Conservation (phyloP, 202 grass and related monocot genomes). For the Setaria viridis region DNA sequence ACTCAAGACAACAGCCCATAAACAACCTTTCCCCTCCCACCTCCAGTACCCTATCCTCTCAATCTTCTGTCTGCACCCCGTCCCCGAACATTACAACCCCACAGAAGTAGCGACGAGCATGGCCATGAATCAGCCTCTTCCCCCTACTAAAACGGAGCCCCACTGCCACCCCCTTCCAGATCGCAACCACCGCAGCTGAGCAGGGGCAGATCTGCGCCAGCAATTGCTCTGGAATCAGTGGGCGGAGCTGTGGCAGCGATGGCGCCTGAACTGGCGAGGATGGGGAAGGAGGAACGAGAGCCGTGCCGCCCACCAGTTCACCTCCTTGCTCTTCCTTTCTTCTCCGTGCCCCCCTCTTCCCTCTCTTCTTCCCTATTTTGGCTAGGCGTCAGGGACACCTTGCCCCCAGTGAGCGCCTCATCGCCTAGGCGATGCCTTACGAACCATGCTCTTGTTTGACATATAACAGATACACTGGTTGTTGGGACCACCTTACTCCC, state of each 20-base stretch:
- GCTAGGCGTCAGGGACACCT: too few species aligned
- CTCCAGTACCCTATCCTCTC: background rate
- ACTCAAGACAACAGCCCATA: background rate
- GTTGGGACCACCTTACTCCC: background rate
- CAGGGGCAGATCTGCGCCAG: too few species aligned
- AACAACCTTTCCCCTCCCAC: background rate
- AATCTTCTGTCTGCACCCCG: too few species aligned
- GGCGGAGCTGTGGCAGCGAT: background rate
- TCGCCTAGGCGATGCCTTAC: too few species aligned
- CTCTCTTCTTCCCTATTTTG: background rate
- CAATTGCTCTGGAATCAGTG: background rate
- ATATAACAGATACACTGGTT: background rate
- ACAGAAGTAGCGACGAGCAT: background rate
- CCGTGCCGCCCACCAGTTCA: background rate
- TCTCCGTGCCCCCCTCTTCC: background rate
- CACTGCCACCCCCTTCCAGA: too few species aligned
- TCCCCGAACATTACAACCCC: background rate
- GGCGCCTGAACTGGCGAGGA: background rate
- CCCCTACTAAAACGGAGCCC: background rate
- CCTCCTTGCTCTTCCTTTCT: background rate
- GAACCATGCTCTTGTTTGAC: background rate
- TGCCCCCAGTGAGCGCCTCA: too few species aligned
- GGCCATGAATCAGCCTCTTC: background rate
- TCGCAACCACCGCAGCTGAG: background rate
- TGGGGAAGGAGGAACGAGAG: background rate